Evolutionary conservation across 148 eudicot genomes (phyloP), one percentile per base, ranked within the genome.

Genomic region (Linanthus parryae): DNA sequence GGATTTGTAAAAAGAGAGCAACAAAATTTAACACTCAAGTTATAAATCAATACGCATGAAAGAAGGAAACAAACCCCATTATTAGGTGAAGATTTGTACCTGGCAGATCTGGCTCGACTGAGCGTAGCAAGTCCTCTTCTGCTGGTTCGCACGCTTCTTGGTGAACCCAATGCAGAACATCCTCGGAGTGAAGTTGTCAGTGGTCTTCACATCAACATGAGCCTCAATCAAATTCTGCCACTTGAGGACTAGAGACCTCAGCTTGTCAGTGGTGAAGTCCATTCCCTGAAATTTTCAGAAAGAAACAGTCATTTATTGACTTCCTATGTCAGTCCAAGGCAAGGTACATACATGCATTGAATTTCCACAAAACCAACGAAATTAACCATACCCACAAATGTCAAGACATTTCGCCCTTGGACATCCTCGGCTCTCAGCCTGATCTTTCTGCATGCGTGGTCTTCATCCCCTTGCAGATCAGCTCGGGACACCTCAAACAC

Each of bases 401-500:
- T 61, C 15, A 61, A 51, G 8, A 61, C 65, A 51, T 61, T 52
- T 29, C 26, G 51, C 19, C 65, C 65, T 33, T 61, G 65, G 44
- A 61, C 42, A 52, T 61, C 65, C 48, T 61, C 65, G 7, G 58
- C 65, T 7, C 65, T 61, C 27, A 61, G 55, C 26, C 65, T 61
- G 18, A 61, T 52, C 65, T 61, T 61, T 14, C 65, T 61, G 65
- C 16, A 61, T 22, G 65, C 51, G 25, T 61, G 43, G 57, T 61
- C 65, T 40, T 61, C 65, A 13, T 61, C 65, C 11, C 51, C 51
- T 35, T 52, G 65, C 46, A 77, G 75, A 28, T 77, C 82, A 48
- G 82, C 82, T 55, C 72, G 57, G 10, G 72, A 65, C 37, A 69
- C 75, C 61, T 77, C 82, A 48, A 77, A 72, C 5, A 77, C 79